Evolutionary conservation across 345 rosid species (phyloP).

Genomic region (Bruguiera gymnorhiza): DNA sequence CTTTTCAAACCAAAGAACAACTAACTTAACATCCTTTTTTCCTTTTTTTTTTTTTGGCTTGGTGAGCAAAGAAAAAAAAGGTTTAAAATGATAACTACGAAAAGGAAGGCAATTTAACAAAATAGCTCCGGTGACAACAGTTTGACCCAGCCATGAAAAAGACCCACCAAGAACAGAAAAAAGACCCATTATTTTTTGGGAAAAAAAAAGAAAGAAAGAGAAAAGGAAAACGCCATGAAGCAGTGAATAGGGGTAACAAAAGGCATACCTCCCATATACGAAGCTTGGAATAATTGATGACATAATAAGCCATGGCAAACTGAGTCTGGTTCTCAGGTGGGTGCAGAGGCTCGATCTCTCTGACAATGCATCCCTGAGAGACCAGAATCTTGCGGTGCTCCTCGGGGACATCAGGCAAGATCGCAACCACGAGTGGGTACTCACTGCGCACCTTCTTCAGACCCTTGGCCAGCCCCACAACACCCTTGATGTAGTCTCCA

Average conservation of each 20-base stretch:
- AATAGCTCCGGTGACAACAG: no score
- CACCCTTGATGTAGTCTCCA: constrained; percentile 76
- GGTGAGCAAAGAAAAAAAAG: no score
- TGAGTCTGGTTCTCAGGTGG: constrained; percentile 67
- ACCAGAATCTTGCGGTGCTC: constrained; percentile 60
- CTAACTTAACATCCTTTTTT: background rate
- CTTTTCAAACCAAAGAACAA: background rate
- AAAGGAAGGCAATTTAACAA: no score
- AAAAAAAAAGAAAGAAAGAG: background rate
- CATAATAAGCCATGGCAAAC: constrained; percentile 77
- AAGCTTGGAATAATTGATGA: constrained; percentile 81
- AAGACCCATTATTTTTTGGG: no score
- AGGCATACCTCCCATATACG: constrained; percentile 76
- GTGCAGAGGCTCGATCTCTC: constrained; percentile 64
- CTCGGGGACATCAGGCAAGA: constrained; percentile 77
- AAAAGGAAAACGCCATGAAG: background rate
- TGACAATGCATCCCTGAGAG: constrained; percentile 62
- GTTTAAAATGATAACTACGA: no score
- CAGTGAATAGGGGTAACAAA: background rate
- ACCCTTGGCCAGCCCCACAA: constrained; percentile 78
- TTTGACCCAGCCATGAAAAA: no score
- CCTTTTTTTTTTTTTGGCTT: no score
- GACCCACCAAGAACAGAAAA: no score
- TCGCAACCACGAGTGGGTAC: constrained; percentile 75
- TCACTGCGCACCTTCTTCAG: constrained; percentile 55